Conservation (phyloP, 2,329 filamentous ascomycete species). For the Aspergillus sp. region DNA sequence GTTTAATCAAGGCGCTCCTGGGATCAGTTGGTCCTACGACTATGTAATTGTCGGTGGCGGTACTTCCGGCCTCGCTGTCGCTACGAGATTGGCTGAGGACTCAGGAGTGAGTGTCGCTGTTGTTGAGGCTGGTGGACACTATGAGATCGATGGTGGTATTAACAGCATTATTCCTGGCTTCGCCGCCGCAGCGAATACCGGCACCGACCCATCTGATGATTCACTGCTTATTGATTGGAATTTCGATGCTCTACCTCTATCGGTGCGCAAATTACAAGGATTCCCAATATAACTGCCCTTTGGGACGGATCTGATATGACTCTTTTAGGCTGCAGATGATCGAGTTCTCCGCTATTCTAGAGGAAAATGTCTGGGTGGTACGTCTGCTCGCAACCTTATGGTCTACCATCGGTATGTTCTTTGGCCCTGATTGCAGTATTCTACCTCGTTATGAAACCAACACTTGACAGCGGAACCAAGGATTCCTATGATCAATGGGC, state of each 20-base stretch:
- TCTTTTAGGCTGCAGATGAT: slow-evolving; percentile 1
- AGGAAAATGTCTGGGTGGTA: slow-evolving; percentile 18
- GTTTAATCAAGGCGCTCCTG: not conserved
- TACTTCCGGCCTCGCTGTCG: not conserved
- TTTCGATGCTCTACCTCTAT: slow-evolving; percentile 20
- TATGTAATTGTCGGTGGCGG: slow-evolving; percentile 7
- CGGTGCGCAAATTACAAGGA: not conserved
- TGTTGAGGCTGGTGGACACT: slow-evolving; percentile 31
- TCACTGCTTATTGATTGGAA: slow-evolving; percentile 26
- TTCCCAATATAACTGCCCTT: not conserved
- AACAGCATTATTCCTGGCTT: slow-evolving; percentile 24
- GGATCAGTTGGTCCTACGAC: slow-evolving; percentile 1
- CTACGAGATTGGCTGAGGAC: not conserved
- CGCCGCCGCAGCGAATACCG: slow-evolving; percentile 14
- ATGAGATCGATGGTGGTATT: slow-evolving; percentile 31
- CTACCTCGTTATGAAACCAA: not conserved
- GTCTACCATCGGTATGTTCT: slow-evolving; percentile 27
- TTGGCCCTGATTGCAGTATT: slow-evolving; percentile 7
- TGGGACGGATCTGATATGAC: not conserved
- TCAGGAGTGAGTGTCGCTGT: slow-evolving; percentile 25
- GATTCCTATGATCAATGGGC: slow-evolving; percentile 35
- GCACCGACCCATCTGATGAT: slow-evolving; percentile 23
- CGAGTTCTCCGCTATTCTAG: slow-evolving; percentile 23
- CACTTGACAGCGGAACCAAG: slow-evolving; percentile 21
- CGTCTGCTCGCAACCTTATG: slow-evolving; percentile 27